Evolutionary conservation across 495 filamentous ascomycete species (phyloP), one percentile per base, ranked within the genome.

Genomic region (Penicillium robsamsonii): DNA sequence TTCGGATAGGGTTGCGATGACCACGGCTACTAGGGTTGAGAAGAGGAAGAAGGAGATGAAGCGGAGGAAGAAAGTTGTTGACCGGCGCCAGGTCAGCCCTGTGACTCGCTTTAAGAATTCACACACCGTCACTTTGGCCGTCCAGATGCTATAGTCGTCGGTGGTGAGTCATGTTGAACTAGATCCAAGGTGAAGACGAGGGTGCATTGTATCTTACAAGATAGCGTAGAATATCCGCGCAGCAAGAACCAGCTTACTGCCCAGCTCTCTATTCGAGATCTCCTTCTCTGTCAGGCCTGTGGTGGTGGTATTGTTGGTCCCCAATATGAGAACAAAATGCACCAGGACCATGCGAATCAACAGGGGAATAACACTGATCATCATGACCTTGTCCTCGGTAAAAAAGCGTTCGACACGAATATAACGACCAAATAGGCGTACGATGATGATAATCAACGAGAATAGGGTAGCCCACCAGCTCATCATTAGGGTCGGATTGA

Each of bases 391-490:
- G 67, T 98, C 94, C 67, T 97, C 94, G 24, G 75, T 70, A 53
- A 96, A 97, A 33, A 97, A 79, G 59, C 78, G 82, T 67, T 96
- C 86, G 29, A 87, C 89, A 25, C 94, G 80, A 8, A 91, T 75
- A 66, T 91, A 93, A 38, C 94, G 86, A 22, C 94, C 92, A 53
- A 66, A 71, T 10, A 96, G 69, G 0, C 94, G 83, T 30, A 90
- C 77, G 17, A 91, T 55, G 56, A 98, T 96, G 57, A 96, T 88
- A 37, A 82, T 80, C 46, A 91, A 73, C 31, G 91, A 89, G 66
- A 95, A 94, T 7, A 75, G 76, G 8, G 91, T 95, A 55, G 90
- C 90, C 94, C 94, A 96, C 89, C 91, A 97, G 66, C 88, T 92
- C 63, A 94, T 90, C 50, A 97, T 78, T 40, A 98, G 79, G 0